Evolutionary conservation across 352 stramenopile species (phyloP).

Genomic region (Pythium phragmiticola): DNA sequence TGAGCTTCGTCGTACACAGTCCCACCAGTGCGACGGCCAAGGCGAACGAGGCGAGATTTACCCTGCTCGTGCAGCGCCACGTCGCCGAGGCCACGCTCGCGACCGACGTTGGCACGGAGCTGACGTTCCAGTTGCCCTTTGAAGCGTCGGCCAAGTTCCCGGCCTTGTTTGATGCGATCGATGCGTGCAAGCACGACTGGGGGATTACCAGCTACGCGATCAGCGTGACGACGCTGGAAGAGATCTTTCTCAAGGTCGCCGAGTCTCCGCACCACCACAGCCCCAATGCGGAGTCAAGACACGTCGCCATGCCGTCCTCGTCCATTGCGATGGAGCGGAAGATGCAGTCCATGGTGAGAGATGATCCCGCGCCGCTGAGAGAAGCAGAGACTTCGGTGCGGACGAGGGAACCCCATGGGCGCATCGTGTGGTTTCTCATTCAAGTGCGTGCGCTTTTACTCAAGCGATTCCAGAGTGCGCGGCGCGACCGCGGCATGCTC

Average conservation of each 20-base stretch:
- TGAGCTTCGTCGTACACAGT: constrained; percentile 44
- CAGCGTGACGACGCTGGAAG: constrained; percentile 84
- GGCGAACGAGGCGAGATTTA: constrained; percentile 1
- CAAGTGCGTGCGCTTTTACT: constrained; percentile 59
- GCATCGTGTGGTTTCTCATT: constrained; percentile 28
- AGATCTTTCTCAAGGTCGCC: constrained; percentile 90
- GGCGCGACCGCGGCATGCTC: constrained; percentile 64
- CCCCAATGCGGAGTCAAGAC: not conserved
- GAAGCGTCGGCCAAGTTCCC: constrained; percentile 56
- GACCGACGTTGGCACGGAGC: constrained; percentile 72
- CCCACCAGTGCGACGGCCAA: not conserved
- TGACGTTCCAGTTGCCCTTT: constrained; percentile 76
- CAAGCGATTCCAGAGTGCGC: constrained; percentile 55
- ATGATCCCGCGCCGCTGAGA: not conserved
- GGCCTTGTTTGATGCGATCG: constrained; percentile 70
- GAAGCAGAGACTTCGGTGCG: not conserved
- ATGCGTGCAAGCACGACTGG: constrained; percentile 36
- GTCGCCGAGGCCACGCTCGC: constrained; percentile 39
- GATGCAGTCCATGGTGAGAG: not conserved
- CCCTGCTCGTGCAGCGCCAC: constrained; percentile 33
- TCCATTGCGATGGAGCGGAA: constrained; percentile 5
- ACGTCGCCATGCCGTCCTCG: not conserved
- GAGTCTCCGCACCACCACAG: constrained; percentile 15
- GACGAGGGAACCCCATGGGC: not conserved
- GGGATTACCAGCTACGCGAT: constrained; percentile 65